phyloP scores from a whole-genome alignment of 495 filamentous ascomycete genomes.

The Lichina pygmaea region DNA sequence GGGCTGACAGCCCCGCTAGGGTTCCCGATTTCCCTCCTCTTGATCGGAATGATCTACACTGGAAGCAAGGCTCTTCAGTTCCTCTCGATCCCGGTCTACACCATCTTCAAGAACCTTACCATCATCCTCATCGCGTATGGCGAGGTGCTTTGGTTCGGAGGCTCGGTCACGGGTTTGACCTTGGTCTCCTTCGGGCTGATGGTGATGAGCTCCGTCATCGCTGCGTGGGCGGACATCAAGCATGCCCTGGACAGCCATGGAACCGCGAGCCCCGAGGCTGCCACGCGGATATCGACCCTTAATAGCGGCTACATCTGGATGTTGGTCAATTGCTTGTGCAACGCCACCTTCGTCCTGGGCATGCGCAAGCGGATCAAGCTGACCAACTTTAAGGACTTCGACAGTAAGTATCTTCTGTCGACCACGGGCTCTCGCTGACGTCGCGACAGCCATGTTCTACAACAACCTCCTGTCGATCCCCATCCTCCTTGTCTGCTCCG shows the following conservation, averaged over 20 bases:
- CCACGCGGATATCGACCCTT: conserved; percentile 55
- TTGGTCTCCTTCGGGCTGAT: conserved; percentile 94
- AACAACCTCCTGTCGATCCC: conserved; percentile 98
- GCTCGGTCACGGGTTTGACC: conserved; percentile 64
- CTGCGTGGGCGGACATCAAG: conserved; percentile 94
- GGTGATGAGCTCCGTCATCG: conserved; percentile 84
- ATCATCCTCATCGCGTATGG: conserved; percentile 98
- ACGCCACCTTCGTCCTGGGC: conserved; percentile 62
- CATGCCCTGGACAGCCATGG: conserved; percentile 43
- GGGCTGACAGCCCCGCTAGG: conserved; percentile 20
- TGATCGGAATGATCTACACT: conserved; percentile 99
- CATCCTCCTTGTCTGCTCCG: conserved; percentile 56
- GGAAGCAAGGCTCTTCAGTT: conserved; percentile 88
- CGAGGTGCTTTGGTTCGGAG: conserved; percentile 97
- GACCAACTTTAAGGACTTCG: conserved; percentile 99
- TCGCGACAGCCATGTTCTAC: conserved; percentile 81
- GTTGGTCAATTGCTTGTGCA: conserved; percentile 90
- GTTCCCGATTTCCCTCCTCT: conserved; percentile 90
- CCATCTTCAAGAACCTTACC: conserved; percentile 99
- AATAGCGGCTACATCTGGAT: conserved; percentile 98
- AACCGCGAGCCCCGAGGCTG: conserved; percentile 26
- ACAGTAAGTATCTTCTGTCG: conserved; percentile 38
- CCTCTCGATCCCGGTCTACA: conserved; percentile 95
- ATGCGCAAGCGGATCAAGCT: conserved; percentile 99
- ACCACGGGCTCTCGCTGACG: conserved; percentile 5